Evolutionary conservation across 345 rosid species (phyloP).

Genomic region (Eucalyptus coolabah): DNA sequence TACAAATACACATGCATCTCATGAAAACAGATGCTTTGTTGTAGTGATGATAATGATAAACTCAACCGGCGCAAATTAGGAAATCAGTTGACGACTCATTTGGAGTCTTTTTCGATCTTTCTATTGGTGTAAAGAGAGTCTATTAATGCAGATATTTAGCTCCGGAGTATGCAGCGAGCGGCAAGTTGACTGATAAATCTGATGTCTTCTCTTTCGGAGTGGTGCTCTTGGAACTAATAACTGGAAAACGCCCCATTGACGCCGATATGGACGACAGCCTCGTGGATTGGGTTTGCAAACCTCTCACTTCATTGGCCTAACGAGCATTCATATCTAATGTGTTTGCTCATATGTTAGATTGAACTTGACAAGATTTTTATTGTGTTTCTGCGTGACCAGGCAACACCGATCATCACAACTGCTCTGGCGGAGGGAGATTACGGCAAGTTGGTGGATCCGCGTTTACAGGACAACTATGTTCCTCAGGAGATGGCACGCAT

Average conservation of each 20-base stretch:
- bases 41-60: neutral
- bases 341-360: neutral
- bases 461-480: constrained; percentile 37
- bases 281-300: neutral
- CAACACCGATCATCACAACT: constrained; percentile 46
- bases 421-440: constrained; percentile 48
- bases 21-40: neutral
- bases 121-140: neutral
- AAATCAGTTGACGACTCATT: neutral
- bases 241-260: constrained; percentile 68
- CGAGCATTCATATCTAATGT: neutral
- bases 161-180: constrained; percentile 93
- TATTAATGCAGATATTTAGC: constrained; percentile 54
- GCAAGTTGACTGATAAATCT: constrained; percentile 80
- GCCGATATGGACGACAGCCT: neutral
- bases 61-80: neutral
- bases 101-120: neutral
- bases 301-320: neutral
- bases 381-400: constrained; percentile 22
- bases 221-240: constrained; percentile 73
- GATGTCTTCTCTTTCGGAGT: constrained; percentile 91
- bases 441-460: constrained; percentile 47
- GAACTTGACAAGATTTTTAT: neutral
- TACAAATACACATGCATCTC: neutral
- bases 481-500: constrained; percentile 53